Conservation (phyloP, 371 early-diverging fungal species). For the Mortierella polycephala region DNA sequence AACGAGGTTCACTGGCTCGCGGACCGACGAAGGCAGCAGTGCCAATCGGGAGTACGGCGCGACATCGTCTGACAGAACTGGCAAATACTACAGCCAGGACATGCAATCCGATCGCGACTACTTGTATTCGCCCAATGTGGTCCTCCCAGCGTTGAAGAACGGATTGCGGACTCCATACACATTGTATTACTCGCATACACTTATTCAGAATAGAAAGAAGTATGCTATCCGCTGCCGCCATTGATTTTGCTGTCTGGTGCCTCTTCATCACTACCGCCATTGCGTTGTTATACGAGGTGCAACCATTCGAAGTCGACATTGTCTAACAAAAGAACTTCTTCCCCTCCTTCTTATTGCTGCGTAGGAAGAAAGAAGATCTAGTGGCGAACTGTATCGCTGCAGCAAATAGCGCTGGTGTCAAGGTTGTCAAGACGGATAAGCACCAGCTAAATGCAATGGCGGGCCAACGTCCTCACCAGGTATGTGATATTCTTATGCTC, state of each 20-base stretch:
- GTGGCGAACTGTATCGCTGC: slow-evolving; percentile 25
- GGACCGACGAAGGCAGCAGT: neutral
- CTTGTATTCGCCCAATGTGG: slow-evolving; percentile 48
- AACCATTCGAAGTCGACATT: no score
- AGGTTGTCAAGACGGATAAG: slow-evolving; percentile 19
- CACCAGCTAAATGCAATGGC: slow-evolving; percentile 39
- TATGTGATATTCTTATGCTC: neutral
- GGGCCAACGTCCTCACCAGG: slow-evolving; percentile 46
- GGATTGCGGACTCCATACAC: slow-evolving; percentile 19
- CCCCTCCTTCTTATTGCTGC: neutral
- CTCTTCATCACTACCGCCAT: no score
- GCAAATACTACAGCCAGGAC: neutral
- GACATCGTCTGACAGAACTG: neutral
- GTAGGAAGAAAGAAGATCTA: slow-evolving; percentile 26
- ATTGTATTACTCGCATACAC: slow-evolving; percentile 25
- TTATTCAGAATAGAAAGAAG: slow-evolving; percentile 40
- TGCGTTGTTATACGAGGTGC: no score
- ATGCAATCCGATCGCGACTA: slow-evolving; percentile 26
- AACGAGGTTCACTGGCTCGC: neutral
- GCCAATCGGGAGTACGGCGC: slow-evolving; percentile 10
- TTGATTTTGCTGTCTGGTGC: neutral
- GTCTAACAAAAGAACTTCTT: neutral
- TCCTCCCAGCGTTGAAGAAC: slow-evolving; percentile 31
- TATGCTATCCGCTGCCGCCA: slow-evolving; percentile 3
- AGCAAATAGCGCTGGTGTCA: slow-evolving; percentile 10